Conservation (phyloP, 1,139 yeast genomes). For the Lodderomyces elongisporus region DNA sequence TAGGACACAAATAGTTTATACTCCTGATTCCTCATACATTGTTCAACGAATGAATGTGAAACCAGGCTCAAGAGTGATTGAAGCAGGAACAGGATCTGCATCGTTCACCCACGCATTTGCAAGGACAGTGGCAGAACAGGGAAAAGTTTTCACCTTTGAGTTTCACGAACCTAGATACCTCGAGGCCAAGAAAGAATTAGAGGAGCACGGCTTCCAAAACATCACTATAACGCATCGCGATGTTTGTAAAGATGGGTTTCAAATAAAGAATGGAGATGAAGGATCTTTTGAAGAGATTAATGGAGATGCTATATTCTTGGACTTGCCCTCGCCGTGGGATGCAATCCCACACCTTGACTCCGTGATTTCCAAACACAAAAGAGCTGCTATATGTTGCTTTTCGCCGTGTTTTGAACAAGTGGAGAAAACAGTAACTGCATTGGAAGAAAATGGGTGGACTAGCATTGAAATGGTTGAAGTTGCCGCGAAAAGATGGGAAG, state of each 20-base stretch:
- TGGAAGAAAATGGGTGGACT: slow-evolving; percentile 79
- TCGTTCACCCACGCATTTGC: slow-evolving; percentile 93
- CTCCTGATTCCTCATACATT: slow-evolving; percentile 91
- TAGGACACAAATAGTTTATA: slow-evolving; percentile 94
- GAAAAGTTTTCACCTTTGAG: slow-evolving; percentile 77
- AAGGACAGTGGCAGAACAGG: slow-evolving; percentile 61
- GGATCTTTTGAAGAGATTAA: slow-evolving; percentile 24
- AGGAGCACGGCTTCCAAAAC: slow-evolving; percentile 58
- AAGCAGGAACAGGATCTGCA: slow-evolving; percentile 98
- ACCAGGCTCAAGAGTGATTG: slow-evolving; percentile 77
- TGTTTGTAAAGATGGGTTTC: slow-evolving; percentile 86
- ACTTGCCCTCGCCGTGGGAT: slow-evolving; percentile 95
- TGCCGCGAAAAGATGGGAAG: slow-evolving; percentile 83
- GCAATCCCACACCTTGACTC: slow-evolving; percentile 73
- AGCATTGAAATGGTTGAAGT: slow-evolving; percentile 91
- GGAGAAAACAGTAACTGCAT: slow-evolving; percentile 69
- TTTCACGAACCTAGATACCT: slow-evolving; percentile 80
- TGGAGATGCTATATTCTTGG: slow-evolving; percentile 78
- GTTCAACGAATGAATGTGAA: slow-evolving; percentile 72
- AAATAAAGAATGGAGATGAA: slow-evolving; percentile 31
- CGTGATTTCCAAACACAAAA: slow-evolving; percentile 52
- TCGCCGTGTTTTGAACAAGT: slow-evolving; percentile 99
- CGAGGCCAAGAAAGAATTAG: slow-evolving; percentile 77
- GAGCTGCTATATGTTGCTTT: slow-evolving; percentile 81
- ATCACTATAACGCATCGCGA: slow-evolving; percentile 78